Percentiles rank a stretch among this genome's conserved stretches.
These are phyloP conservation scores for Daldinia grandis DNA, from an alignment of 495 filamentous ascomycete genomes.

Conservation along the genomic window DNA sequence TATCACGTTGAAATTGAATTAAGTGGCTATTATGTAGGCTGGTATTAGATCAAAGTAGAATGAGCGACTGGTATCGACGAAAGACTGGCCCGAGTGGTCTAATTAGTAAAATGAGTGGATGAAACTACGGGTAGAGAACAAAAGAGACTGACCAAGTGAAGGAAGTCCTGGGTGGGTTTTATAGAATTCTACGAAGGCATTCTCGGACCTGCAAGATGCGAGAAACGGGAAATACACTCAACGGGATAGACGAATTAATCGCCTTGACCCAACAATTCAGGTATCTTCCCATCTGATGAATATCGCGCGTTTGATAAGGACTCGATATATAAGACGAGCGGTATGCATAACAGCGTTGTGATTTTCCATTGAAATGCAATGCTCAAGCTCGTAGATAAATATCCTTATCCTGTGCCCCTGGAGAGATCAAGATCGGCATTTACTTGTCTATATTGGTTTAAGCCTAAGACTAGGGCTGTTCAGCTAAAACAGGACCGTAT, in stretches of 20 bases:
- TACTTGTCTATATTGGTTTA: neutral
- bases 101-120: neutral
- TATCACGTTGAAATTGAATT: neutral
- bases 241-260: neutral
- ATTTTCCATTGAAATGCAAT: neutral
- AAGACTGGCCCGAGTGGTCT: neutral
- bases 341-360: neutral
- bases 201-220: neutral
- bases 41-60: neutral
- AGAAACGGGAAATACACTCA: neutral
- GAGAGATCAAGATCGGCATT: neutral
- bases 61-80: neutral
- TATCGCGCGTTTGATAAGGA: neutral
- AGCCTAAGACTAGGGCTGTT: neutral
- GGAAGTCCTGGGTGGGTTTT: neutral
- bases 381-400: neutral
- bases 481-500: neutral
- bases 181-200: neutral
- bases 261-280: neutral
- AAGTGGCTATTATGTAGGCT: neutral
- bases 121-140: neutral
- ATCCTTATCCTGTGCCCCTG: neutral
- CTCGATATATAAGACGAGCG: neutral
- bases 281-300: neutral
- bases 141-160: neutral